Evolutionary conservation across 2,329 filamentous ascomycete species (phyloP), one percentile per base, ranked within the genome.

Genomic region (Stachybotrys chlorohalonatus): DNA sequence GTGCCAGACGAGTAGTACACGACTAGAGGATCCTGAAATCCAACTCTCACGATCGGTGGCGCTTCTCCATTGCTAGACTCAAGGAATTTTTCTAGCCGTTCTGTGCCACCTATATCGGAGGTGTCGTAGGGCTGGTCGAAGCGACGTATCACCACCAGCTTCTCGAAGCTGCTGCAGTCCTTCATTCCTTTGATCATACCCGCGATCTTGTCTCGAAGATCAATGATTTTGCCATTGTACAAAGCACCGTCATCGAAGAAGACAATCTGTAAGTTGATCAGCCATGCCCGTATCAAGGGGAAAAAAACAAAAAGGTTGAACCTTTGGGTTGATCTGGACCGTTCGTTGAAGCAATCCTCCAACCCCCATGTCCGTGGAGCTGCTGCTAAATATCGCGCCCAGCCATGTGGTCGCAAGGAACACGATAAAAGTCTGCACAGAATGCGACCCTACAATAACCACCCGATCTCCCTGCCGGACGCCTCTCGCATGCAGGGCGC

Each of bases 1-100:
- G 90, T 95, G 2, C 90, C 90, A 1, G 85, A 89, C 0, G 86
- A 88, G 58, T 90, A 95, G 56, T 86, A 88, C 42, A 95, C 80
- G 39, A 93, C 71, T 68, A 89, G 86, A 0, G 90, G 89, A 58
- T 93, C 87, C 31, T 84, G 76, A 66, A 92, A 94, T 1, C 70
- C 77, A 6, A 89, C 72, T 46, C 83, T 77, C 46, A 79, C 77
- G 56, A 90, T 85, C 1, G 71, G 65, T 3, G 55, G 63, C 3
- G 55, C 54, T 0, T 63, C 52, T 8, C 58, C 52, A 1, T 62
- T 60, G 36, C 62, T 68, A 45, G 63, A 66, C 5, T 60, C 58
- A 30, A 83, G 60, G 56, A 83, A 83, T 2, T 62, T 56, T 7
- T 73, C 68, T 56, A 77, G 70, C 0, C 74, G 73, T 57, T 78